Evolutionary conservation across 2,329 filamentous ascomycete species (phyloP).

Genomic region (Exophiala mesophila): DNA sequence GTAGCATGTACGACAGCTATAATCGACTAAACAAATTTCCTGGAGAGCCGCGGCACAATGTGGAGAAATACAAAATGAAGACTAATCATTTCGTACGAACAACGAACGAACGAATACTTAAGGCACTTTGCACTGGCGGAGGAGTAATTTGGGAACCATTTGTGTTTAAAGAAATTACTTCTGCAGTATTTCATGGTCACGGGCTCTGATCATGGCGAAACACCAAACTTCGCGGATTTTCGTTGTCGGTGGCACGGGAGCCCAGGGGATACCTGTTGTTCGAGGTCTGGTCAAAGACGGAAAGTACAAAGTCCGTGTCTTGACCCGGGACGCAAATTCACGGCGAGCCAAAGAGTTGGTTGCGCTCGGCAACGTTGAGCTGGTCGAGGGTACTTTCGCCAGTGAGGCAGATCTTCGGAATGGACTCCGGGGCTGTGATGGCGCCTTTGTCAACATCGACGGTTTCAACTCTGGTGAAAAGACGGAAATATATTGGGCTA

Average conservation of each 20-base stretch:
- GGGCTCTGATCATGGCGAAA: constrained; percentile 13
- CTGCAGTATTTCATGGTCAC: no score
- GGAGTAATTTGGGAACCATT: no score
- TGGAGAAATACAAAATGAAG: background rate
- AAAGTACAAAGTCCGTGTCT: constrained; percentile 41
- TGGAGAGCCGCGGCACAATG: background rate
- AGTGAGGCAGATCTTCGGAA: constrained; percentile 42
- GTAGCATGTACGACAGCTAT: no score
- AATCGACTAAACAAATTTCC: background rate
- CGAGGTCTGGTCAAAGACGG: constrained; percentile 34
- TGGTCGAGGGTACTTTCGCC: constrained; percentile 46
- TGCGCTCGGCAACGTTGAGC: constrained; percentile 42
- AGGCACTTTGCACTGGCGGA: no score
- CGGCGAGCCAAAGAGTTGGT: constrained; percentile 41
- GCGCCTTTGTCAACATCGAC: constrained; percentile 53
- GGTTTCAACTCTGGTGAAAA: constrained; percentile 52
- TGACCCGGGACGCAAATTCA: constrained; percentile 46
- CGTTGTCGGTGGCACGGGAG: constrained; percentile 49
- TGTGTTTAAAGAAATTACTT: no score
- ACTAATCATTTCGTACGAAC: no score
- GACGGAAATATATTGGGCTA: constrained; percentile 45
- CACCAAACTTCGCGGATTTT: constrained; percentile 21
- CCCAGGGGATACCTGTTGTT: constrained; percentile 48
- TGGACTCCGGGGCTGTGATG: constrained; percentile 43
- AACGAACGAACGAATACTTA: no score